Percentiles rank a stretch among this genome's conserved stretches.
Conservation (phyloP, 352 stramenopile genomes). For the Chloridella minuta region DNA sequence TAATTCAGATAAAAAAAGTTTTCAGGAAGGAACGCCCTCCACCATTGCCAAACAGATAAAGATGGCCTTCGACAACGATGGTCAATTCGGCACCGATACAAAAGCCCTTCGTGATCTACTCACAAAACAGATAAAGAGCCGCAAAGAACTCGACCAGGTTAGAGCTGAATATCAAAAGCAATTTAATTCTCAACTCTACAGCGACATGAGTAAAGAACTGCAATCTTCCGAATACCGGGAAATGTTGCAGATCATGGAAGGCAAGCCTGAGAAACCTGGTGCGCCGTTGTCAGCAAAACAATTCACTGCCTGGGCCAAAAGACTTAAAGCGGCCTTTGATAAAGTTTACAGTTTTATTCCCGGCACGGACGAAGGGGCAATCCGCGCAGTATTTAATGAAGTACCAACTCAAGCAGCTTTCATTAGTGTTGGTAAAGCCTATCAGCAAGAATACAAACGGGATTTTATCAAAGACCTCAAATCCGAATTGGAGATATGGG, state of each 20-base stretch:
- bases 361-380: neutral
- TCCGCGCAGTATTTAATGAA: neutral
- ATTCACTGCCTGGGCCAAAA: neutral
- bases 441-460: neutral
- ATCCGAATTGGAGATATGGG: neutral
- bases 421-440: neutral
- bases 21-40: neutral
- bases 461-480: neutral
- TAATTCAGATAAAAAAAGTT: neutral
- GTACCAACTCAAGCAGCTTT: neutral
- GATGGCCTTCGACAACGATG: neutral
- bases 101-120: neutral
- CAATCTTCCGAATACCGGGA: neutral
- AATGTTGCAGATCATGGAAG: neutral
- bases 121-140: neutral
- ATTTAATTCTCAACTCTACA: neutral
- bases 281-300: too few relatives aligned
- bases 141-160: neutral
- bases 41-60: neutral
- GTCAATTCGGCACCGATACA: neutral
- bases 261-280: neutral
- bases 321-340: neutral
- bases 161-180: neutral
- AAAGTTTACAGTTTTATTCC: neutral
- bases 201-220: neutral